A percentile compares a stretch with the other conserved stretches of the same genome.
Conservation (phyloP, 1,284 basidiomycete species). For the Heterobasidion annosum region DNA sequence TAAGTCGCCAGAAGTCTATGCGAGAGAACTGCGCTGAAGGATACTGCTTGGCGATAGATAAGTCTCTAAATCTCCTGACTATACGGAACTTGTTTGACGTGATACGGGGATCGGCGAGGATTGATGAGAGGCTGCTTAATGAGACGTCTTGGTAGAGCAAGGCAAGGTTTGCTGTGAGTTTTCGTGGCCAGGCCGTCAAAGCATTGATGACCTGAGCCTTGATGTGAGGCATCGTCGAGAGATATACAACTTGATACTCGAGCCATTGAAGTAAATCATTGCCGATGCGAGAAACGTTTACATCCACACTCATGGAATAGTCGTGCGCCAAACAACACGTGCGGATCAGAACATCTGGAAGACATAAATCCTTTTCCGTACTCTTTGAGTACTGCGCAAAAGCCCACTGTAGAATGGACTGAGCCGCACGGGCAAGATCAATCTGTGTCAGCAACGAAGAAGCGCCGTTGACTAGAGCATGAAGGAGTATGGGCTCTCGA, state of each 20-base stretch:
- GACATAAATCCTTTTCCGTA: constrained; percentile 32
- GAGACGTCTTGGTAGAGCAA: constrained; percentile 35
- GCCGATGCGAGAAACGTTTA: constrained; percentile 26
- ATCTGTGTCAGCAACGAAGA: constrained; percentile 56
- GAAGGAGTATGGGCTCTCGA: constrained; percentile 47
- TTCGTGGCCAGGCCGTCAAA: constrained; percentile 65
- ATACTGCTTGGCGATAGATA: constrained; percentile 28
- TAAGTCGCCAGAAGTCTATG: constrained; percentile 76
- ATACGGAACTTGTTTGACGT: constrained; percentile 68
- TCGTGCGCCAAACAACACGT: constrained; percentile 51
- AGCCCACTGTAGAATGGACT: constrained; percentile 74
- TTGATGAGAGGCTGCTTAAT: constrained; percentile 35
- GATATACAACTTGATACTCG: constrained; percentile 37
- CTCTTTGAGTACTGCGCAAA: constrained; percentile 41
- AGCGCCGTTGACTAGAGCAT: constrained; percentile 61
- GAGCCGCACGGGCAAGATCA: constrained; percentile 61
- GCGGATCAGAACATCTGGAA: constrained; percentile 63
- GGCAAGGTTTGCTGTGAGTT: constrained; percentile 36
- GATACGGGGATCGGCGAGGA: constrained; percentile 46
- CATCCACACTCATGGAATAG: constrained; percentile 25
- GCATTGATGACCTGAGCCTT: constrained; percentile 41
- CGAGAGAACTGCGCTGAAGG: constrained; percentile 38
- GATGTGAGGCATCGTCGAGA: constrained; percentile 31
- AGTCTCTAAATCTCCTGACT: constrained; percentile 50
- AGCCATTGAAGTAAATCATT: constrained; percentile 52